Base-by-base conservation (phyloP, 345 rosid species). In the Litchi chinensis region DNA sequence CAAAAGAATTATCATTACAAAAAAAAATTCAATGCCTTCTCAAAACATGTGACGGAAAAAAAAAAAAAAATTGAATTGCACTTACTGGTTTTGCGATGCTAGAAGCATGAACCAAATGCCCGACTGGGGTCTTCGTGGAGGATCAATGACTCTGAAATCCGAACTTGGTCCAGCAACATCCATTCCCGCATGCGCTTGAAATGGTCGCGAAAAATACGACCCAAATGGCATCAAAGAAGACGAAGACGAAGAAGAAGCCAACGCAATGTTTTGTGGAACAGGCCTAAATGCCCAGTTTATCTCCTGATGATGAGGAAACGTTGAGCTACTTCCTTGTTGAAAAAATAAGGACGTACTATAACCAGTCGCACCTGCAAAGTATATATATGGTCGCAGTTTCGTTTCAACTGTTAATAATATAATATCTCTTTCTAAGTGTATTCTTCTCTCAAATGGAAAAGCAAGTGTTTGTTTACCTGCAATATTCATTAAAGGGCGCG, bases 61-160 rank as follows among this genome's bases (percentile, higher is more conserved):
- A 57, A 21, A 64, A 26, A 16, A 46, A 26, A 28, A 70, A 77
- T 21, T 41, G 8, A 10, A 62, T 56, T 74, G 68, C 54, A 90
- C 98, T 92, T 90, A 97, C 99, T 97, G 99, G 78, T 90, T 92
- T 82, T 83, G 92, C 48, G 98, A 94, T 43, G 98, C 98, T 83
- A 92, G 93, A 54, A 97, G 91, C 83, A 91, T 85, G 79, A 97
- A 97, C 99, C 99, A 97, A 84, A 97, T 79, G 79, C 99, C 98
- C 11, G 99, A 88, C 88, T 89, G 87, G 54, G 93, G 90, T 82
- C 99, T 85, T 60, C 90, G 83, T 0, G 98, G 92, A 79, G 98
- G 93, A 85, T 92, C 95, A 73, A 93, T 85, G 77, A 94, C 86
- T 85, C 93, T 76, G 71, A 93, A 83, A 78, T 90, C 92, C 0